A percentile compares a stretch with the other conserved stretches of the same genome.
These are phyloP conservation scores for Angomonas desouzai DNA, from an alignment of 208 protist species.

Conservation along the genomic window DNA sequence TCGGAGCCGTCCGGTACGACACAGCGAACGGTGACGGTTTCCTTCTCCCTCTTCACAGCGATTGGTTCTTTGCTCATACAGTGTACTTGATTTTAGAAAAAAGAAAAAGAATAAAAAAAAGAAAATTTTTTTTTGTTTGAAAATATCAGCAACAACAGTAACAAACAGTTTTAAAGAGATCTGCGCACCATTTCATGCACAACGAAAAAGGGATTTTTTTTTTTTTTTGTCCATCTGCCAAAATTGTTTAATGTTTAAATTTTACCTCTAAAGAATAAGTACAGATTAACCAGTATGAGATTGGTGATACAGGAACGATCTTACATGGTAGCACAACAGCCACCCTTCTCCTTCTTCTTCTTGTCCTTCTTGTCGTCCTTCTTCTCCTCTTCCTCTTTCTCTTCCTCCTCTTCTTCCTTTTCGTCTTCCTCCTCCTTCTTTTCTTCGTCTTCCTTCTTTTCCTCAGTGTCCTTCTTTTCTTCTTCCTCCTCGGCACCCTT, in stretches of 20 bases:
- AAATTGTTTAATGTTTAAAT: neutral
- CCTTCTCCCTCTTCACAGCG: neutral
- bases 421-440: conserved; percentile 3
- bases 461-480: neutral
- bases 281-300: conserved; percentile 5
- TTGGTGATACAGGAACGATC: neutral
- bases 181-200: too few species aligned
- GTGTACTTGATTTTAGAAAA: conserved; percentile 10
- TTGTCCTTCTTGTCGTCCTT: conserved; percentile 20
- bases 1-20: neutral
- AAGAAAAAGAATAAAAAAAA: conserved; percentile 17
- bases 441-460: neutral
- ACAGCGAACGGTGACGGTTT: neutral
- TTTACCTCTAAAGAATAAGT: neutral
- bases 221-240: too few species aligned
- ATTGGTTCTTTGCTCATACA: neutral
- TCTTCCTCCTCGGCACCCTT: conserved; percentile 9
- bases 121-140: conserved; percentile 5
- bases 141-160: conserved; percentile 10
- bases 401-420: conserved; percentile 8
- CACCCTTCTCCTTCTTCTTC: conserved; percentile 26
- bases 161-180: neutral
- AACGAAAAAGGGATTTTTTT: too few species aligned
- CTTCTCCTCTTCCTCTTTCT: neutral
- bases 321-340: conserved; percentile 38